Evolutionary conservation across 495 filamentous ascomycete species (phyloP).

Genomic region (Penicilliopsis zonata): DNA sequence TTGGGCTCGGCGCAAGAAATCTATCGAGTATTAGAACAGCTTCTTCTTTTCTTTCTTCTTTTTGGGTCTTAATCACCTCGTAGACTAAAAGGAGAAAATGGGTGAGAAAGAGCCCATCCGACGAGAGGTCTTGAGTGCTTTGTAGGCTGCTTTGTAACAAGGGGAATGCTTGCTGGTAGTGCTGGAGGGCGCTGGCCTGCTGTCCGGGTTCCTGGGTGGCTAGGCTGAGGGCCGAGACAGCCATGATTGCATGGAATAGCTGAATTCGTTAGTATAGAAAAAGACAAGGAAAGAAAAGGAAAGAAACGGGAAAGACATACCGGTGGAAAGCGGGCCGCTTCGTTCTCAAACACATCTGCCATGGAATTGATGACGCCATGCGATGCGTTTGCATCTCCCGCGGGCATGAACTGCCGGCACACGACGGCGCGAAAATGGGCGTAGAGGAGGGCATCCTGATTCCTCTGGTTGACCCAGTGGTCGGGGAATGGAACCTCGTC

Average conservation of each 20-base stretch:
- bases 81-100: conserved; percentile 51
- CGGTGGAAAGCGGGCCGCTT: conserved; percentile 37
- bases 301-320: conserved; percentile 22
- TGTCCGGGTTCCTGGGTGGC: conserved; percentile 32
- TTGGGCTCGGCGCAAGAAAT: conserved; percentile 34
- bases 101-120: conserved; percentile 44
- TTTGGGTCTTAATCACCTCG: conserved; percentile 23
- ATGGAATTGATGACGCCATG: conserved; percentile 7
- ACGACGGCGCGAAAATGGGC: conserved; percentile 33
- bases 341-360: conserved; percentile 35
- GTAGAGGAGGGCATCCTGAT: conserved; percentile 24
- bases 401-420: conserved; percentile 25
- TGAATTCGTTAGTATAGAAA: conserved; percentile 12
- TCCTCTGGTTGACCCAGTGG: conserved; percentile 11
- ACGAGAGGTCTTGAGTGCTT: conserved; percentile 37
- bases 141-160: conserved; percentile 33
- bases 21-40: conserved; percentile 12
- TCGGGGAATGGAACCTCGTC: conserved; percentile 7
- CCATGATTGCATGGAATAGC: conserved; percentile 52
- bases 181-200: conserved; percentile 37
- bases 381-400: neutral
- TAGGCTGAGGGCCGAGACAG: conserved; percentile 43
- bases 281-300: no score
- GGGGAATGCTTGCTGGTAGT: conserved; percentile 43
- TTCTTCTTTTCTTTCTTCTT: no score